Base-by-base conservation (phyloP, 306 rosid genomes). In the Alnus glutinosa region DNA sequence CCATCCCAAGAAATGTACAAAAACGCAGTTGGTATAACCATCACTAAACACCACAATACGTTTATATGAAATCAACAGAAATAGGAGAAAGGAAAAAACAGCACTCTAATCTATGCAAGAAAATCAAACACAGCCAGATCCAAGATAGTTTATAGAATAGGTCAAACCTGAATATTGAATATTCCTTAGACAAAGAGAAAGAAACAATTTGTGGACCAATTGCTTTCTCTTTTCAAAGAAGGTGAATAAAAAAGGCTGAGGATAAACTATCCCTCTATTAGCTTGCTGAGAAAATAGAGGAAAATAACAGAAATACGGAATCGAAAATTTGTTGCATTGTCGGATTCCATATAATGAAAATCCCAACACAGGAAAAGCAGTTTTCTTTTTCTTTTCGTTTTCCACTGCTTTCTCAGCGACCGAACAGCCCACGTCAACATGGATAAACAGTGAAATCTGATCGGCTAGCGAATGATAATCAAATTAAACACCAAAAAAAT, bases 11-110 rank as follows among this genome's bases (percentile, higher is more conserved):
- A 19, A 58, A 19, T 58, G 23, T 58, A n/a, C 34, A 58, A 19
- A 58, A 58, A 58, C 64, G 64, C 64, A 58, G 34, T 28, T 58
- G 64, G 34, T 58, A n/a, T 58, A 58, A 58, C 30, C 64, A 58
- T 58, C 64, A 19, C 64, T 7, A 58, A n/a, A 19, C 64, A 19
- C 64, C 66, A 59, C 12, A 59, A 59, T 59, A 37, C 37, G 13
- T 59, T 59, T 59, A 59, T 19, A 30, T 23, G 32, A 59, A 59
- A 28, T 23, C 66, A 59, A 59, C 64, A 58, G 64, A 8, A 58
- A 58, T 4, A 19, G 9, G 32, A 28, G 12, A 9, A 58, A 28
- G 3, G 64, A 58, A 58, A 58, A 58, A 58, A 7, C 12, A 9
- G 11, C 3, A 58, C 64, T 2, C 64, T 58, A 19, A 58, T 19